phyloP scores from a whole-genome alignment of 2,329 filamentous ascomycete genomes.

The Trichothecium sympodiale region DNA sequence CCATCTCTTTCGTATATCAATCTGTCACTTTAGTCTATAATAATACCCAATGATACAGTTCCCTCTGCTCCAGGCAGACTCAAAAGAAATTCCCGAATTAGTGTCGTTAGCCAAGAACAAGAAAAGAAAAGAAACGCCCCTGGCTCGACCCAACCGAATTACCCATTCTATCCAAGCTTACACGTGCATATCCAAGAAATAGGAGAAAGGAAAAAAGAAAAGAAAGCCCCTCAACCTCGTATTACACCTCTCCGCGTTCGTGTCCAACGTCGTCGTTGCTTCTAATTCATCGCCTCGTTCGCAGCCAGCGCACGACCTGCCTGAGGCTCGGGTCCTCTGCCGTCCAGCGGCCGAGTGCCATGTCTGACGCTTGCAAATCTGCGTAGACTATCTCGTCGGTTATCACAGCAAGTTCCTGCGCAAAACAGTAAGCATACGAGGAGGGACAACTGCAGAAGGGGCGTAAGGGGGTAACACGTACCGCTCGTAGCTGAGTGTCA shows the following conservation, averaged over 20 bases:
- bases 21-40: no score
- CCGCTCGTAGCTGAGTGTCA: slow-evolving; percentile 45
- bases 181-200: background rate
- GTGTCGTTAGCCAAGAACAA: no score
- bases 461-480: slow-evolving; percentile 28
- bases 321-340: slow-evolving; percentile 49
- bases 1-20: no score
- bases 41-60: no score
- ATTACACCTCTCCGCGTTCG: no score
- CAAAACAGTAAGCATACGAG: background rate
- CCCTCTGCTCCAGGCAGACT: slow-evolving; percentile 5
- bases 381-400: slow-evolving; percentile 49
- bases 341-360: slow-evolving; percentile 48
- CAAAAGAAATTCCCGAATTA: no score
- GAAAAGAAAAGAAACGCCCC: no score
- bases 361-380: slow-evolving; percentile 42
- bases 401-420: slow-evolving; percentile 44
- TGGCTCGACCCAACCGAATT: no score
- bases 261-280: no score
- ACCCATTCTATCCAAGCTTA: background rate
- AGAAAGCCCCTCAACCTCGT: background rate
- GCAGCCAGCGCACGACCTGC: slow-evolving; percentile 46
- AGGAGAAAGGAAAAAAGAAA: slow-evolving; percentile 2
- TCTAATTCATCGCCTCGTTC: slow-evolving; percentile 4
- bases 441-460: background rate